Evolutionary conservation across 1,139 yeast genomes (phyloP), one percentile per base, ranked within the genome.

Genomic region (Pneumocystis wakefieldiae): DNA sequence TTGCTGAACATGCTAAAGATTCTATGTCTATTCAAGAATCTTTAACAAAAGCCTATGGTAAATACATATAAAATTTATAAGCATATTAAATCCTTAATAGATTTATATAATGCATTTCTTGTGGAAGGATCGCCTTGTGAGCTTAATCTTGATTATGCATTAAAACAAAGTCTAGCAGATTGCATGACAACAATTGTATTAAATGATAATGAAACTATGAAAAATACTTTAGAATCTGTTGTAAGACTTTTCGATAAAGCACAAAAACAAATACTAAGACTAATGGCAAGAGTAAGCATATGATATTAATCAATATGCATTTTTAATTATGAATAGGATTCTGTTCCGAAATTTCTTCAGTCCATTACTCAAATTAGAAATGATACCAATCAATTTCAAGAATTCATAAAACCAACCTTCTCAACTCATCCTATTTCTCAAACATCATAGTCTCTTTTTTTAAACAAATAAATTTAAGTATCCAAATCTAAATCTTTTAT

Each of bases 41-140:
- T 35, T 61, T 64, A 29, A 62, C 66, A 28, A 61, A 64, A 59
- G 67, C 67, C 24, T 67, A 67, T 63, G 62, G 65, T 28, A 36
- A 24, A 24, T 60, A 17, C 36, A 15, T 37, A 38, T 60, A 37
- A 60, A 3, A 12, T 57, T 62, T 35, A 36, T 70, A 75, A n/a
- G 79, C 80, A 24, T 75, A 81, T 17, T 68, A 73, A 24, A 78
- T 76, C 63, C 10, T 36, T 24, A 4, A 32, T 15, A 62, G 55
- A 53, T 19, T 82, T 88, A 57, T 88, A 81, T 71, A 81, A 86
- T 29, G 79, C 87, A 0, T 88, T 82, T 70, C 76, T 90, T 61
- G 80, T 86, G n/a, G 74, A 78, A 14, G 87, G 86, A 32, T 82
- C 96, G 0, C 87, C 94, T 0, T 82, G 78, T 66, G 85, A 84